Evolutionary conservation across 1,284 basidiomycete species (phyloP), one percentile per base, ranked within the genome.

Genomic region (Ceratobasidium sp.): DNA sequence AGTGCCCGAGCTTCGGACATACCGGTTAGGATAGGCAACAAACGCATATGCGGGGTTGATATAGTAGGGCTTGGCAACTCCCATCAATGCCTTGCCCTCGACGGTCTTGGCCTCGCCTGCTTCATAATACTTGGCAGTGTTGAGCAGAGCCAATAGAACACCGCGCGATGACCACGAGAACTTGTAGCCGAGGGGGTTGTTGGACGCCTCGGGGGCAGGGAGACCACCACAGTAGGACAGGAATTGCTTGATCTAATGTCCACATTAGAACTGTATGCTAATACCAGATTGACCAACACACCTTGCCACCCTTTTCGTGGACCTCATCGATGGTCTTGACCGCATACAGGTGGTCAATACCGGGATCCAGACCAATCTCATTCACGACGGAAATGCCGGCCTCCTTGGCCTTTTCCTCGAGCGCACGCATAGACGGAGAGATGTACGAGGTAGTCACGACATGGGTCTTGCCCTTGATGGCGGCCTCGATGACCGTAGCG

Each of bases 111-210:
- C 79, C 79, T 92, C 80, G 47, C 90, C 87, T 68, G 85, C 80
- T 53, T 86, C 83, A 77, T 91, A 83, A 80, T 89, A 94, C n/a
- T 91, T 89, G 52, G 94, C 97, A 54, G 87, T 85, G 85, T 98
- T 99, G 75, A 96, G 87, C 69, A 98, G 86, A 5, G 96, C 96
- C 75, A 98, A 90, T 62, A 99, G 88, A 54, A 97, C 95, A 70
- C 96, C 97, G 54, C 94, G 91, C 32, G 95, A 94, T 1, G 95
- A 97, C 97, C 97, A 99, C 40, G 94, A 97, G 84, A 99, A 98
- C 81, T 98, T 98, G 89, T 98, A 99, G 32, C 97, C 96, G 71
- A 99, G 90, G 7, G 97, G 96, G 83, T 98, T 99, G 77, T 90
- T 88, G 15, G 94, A 88, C 75, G 90, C 88, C 76, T 94, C 88